Evolutionary conservation across 2,329 filamentous ascomycete genomes (phyloP), one percentile per base, ranked within the genome.

Genomic region (Cryphonectria japonica): DNA sequence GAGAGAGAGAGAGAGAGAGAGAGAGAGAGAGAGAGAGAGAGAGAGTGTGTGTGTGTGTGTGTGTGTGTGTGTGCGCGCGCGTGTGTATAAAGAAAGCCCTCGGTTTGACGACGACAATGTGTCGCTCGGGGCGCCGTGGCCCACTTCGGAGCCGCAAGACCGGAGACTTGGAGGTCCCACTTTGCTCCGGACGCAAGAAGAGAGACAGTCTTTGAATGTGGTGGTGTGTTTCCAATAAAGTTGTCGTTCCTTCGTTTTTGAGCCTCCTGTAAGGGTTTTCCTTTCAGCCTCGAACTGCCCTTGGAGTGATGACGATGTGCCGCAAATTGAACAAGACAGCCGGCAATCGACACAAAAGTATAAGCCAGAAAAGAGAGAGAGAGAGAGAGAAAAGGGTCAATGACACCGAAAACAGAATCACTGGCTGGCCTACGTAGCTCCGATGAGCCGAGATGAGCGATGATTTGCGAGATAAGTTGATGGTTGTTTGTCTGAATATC

Each of bases 61-160:
- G 9, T 39, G 37, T 39, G 37, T 39, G 37, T 11, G 37, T 39
- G 7, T 39, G 2, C 9, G 26, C 1, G 26, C 26, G 26, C 26
- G 26, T 26, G 26, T 26, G 26, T 26, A 26, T 26, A 26, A 39
- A 11, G 37, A 11, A 9, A 39, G 37, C 11, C 9, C 69, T 32
- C 50, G 32, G 41, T 63, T 62, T 43, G 22, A 66, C 64, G 61
- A 26, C 26, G 26, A 52, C 26, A 13, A 16, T 34, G 60, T 13
- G 19, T 19, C 26, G 43, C 43, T 50, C 7, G n/a, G 41, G 54
- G 54, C 32, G 37, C 50, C n/a, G 67, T 46, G 32, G 29, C 59
- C 59, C 43, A 32, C 29, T 50, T 52, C 52, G 57, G 26, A 43
- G 66, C 29, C 41, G 59, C 65, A 22, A 59, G n/a, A 29, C 34